These are phyloP conservation scores for Mycena indigotica DNA, from an alignment of 768 basidiomycete species.

Conservation along the genomic window DNA sequence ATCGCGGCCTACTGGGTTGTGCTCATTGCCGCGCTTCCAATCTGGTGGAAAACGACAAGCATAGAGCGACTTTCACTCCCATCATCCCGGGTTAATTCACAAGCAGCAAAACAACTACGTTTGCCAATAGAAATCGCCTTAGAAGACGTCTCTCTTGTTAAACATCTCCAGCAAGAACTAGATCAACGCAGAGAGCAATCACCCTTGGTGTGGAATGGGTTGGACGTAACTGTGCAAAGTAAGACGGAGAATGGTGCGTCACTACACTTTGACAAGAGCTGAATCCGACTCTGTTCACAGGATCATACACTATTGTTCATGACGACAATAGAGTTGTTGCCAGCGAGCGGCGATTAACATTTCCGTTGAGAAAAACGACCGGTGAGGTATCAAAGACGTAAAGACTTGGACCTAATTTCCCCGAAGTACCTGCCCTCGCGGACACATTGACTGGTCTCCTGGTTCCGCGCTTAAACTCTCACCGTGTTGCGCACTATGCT, in stretches of 20 bases:
- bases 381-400: conserved; percentile 18
- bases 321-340: conserved; percentile 24
- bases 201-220: conserved; percentile 43
- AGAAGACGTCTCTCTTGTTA: conserved; percentile 22
- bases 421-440: conserved; percentile 29
- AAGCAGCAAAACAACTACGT: conserved; percentile 46
- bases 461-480: conserved; percentile 37
- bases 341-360: conserved; percentile 31
- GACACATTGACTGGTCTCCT: conserved; percentile 41
- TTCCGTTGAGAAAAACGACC: conserved; percentile 29
- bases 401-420: neutral
- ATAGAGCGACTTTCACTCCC: conserved; percentile 84
- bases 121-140: conserved; percentile 52
- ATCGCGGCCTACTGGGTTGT: conserved; percentile 78
- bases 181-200: conserved; percentile 27
- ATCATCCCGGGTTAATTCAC: conserved; percentile 53
- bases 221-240: conserved; percentile 39
- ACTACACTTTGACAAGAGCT: neutral
- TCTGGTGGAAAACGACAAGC: conserved; percentile 94
- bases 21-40: conserved; percentile 75
- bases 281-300: neutral
- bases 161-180: conserved; percentile 27
- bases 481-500: conserved; percentile 73
- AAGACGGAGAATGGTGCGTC: conserved; percentile 38
- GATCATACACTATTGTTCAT: conserved; percentile 27